Conservation (phyloP, 2,329 filamentous ascomycete species). For the Trematosphaeria pertusa region DNA sequence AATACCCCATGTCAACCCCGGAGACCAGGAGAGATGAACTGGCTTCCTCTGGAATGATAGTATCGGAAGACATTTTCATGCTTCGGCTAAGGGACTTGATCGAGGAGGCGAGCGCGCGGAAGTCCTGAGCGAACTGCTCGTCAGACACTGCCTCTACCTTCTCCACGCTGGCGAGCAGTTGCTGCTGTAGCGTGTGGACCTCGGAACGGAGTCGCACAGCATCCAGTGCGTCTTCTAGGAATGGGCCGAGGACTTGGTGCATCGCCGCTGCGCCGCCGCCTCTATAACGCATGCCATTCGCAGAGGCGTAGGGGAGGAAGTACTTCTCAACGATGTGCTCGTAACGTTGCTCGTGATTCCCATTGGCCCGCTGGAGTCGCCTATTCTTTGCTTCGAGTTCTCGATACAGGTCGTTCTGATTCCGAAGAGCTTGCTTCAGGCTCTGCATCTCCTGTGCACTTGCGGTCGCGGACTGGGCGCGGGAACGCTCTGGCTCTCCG, state of each 20-base stretch:
- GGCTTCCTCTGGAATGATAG: background rate
- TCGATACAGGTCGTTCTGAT: too few species aligned
- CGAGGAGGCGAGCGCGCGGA: conserved; percentile 12
- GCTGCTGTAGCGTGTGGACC: conserved; percentile 17
- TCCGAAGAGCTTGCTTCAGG: too few species aligned
- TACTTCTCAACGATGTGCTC: background rate
- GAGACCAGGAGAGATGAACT: conserved; percentile 1
- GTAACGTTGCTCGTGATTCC: background rate
- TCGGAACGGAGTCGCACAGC: conserved; percentile 5
- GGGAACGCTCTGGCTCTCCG: too few species aligned
- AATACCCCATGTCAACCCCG: conserved; percentile 5
- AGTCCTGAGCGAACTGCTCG: conserved; percentile 19
- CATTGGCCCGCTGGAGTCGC: background rate
- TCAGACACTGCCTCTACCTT: conserved; percentile 19
- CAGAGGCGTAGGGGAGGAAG: conserved; percentile 2
- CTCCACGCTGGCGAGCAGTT: conserved; percentile 22
- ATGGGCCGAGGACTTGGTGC: background rate
- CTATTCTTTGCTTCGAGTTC: background rate
- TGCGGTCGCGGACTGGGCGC: too few species aligned
- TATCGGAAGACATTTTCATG: background rate
- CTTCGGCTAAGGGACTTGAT: conserved; percentile 26
- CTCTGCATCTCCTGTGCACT: too few species aligned
- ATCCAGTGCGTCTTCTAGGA: conserved; percentile 1
- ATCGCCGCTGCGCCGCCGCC: background rate
- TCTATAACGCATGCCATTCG: background rate